Evolutionary conservation across 148 eudicot genomes (phyloP).

Genomic region (Salicornia ramosissima): DNA sequence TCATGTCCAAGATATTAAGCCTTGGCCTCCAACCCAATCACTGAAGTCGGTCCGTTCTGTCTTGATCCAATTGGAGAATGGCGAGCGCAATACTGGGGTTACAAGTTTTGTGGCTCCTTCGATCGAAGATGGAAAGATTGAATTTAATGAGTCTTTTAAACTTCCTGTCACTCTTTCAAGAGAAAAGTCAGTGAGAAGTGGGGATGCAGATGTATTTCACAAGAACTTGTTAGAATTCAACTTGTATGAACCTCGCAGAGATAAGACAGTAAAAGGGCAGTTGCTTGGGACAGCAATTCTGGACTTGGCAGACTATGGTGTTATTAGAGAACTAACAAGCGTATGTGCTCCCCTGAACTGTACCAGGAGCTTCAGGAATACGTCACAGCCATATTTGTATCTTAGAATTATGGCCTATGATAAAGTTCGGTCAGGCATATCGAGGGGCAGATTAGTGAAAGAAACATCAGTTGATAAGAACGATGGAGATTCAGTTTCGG

Average conservation of each 20-base stretch:
- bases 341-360: slow-evolving; percentile 55
- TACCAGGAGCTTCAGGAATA: slow-evolving; percentile 66
- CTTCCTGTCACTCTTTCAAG: slow-evolving; percentile 47
- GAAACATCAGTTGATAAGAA: slow-evolving; percentile 56
- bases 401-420: slow-evolving; percentile 59
- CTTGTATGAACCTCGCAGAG: slow-evolving; percentile 79
- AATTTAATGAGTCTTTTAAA: slow-evolving; percentile 72
- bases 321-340: slow-evolving; percentile 41
- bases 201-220: slow-evolving; percentile 48
- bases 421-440: slow-evolving; percentile 42
- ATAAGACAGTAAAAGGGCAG: slow-evolving; percentile 74
- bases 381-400: slow-evolving; percentile 59
- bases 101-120: slow-evolving; percentile 66
- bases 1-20: slow-evolving; percentile 76
- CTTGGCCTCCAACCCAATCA: slow-evolving; percentile 97
- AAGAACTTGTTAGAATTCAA: slow-evolving; percentile 79
- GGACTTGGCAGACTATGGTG: slow-evolving; percentile 76
- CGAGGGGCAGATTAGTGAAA: slow-evolving; percentile 43
- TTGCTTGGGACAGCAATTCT: slow-evolving; percentile 66
- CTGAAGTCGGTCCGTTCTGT: slow-evolving; percentile 63
- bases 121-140: slow-evolving; percentile 63
- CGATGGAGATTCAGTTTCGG: slow-evolving; percentile 57
- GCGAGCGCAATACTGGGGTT: slow-evolving; percentile 58
- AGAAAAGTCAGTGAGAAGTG: slow-evolving; percentile 52
- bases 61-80: slow-evolving; percentile 78